Conservation (phyloP, 768 basidiomycete genomes). For the Lentinula guzmanii region DNA sequence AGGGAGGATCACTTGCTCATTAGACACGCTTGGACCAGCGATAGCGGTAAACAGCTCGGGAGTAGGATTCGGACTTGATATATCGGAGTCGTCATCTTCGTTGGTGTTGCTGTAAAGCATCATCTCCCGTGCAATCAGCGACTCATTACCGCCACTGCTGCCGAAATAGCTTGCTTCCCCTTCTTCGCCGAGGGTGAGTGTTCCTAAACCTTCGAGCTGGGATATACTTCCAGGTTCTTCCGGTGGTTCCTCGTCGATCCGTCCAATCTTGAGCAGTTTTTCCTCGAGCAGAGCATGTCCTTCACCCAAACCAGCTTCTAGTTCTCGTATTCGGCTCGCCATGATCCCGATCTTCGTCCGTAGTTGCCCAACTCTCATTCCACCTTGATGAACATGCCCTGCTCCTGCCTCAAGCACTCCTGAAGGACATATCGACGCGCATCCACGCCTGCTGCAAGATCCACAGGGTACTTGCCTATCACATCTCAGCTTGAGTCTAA, state of each 20-base stretch:
- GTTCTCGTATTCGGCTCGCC: not conserved
- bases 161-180: conserved; percentile 6
- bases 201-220: conserved; percentile 1
- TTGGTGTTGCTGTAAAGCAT: not conserved
- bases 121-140: conserved; percentile 4
- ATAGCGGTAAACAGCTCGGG: not conserved
- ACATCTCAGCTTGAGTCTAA: not conserved
- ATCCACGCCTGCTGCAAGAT: conserved; percentile 1
- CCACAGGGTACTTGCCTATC: not conserved
- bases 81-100: not conserved
- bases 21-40: not conserved
- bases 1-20: not conserved
- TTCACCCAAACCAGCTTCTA: conserved; percentile 2
- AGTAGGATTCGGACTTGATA: not conserved
- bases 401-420: conserved; percentile 1
- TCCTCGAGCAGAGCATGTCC: conserved; percentile 3
- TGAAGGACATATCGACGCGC: conserved; percentile 3
- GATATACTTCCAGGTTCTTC: not conserved
- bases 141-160: not conserved
- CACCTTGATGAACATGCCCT: conserved; percentile 3
- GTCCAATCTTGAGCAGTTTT: not conserved
- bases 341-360: conserved; percentile 2
- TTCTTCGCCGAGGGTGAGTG: conserved; percentile 2
- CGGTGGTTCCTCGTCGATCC: not conserved
- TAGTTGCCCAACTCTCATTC: conserved; percentile 3